These are phyloP conservation scores for Boletus rubroflammeus DNA, from an alignment of 768 basidiomycete species.

Conservation along the genomic window DNA sequence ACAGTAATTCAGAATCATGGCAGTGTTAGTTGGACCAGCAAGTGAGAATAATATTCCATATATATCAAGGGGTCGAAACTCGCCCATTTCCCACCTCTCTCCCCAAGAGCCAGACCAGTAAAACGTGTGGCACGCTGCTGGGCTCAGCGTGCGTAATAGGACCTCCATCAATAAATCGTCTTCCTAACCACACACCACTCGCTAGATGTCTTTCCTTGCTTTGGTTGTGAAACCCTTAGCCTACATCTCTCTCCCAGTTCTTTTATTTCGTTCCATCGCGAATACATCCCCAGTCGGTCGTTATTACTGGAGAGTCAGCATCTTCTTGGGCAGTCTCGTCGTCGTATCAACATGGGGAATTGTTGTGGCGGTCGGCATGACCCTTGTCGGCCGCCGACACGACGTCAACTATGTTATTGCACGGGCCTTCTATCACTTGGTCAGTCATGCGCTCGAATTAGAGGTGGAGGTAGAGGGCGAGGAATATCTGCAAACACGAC, in stretches of 20 bases:
- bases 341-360: slow-evolving; percentile 71
- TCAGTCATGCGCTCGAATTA: slow-evolving; percentile 61
- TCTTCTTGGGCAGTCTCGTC: slow-evolving; percentile 71
- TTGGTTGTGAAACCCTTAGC: slow-evolving; percentile 66
- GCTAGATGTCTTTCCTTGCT: slow-evolving; percentile 59
- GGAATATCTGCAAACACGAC: slow-evolving; percentile 69
- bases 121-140: slow-evolving; percentile 21
- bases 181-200: slow-evolving; percentile 13
- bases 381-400: slow-evolving; percentile 62
- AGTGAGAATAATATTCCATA: neutral
- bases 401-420: slow-evolving; percentile 85
- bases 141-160: slow-evolving; percentile 23
- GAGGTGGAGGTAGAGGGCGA: slow-evolving; percentile 78
- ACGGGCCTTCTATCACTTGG: slow-evolving; percentile 71
- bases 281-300: slow-evolving; percentile 52
- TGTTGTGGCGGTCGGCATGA: slow-evolving; percentile 61
- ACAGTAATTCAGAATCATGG: neutral
- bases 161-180: slow-evolving; percentile 10
- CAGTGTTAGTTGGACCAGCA: neutral
- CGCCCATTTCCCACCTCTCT: slow-evolving; percentile 30
- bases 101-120: slow-evolving; percentile 13
- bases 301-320: slow-evolving; percentile 69
- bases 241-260: slow-evolving; percentile 70
- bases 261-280: slow-evolving; percentile 61
- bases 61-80: neutral